These are phyloP conservation scores for Orbilia javanica DNA, from an alignment of 2,329 filamentous ascomycete species.

Conservation along the genomic window DNA sequence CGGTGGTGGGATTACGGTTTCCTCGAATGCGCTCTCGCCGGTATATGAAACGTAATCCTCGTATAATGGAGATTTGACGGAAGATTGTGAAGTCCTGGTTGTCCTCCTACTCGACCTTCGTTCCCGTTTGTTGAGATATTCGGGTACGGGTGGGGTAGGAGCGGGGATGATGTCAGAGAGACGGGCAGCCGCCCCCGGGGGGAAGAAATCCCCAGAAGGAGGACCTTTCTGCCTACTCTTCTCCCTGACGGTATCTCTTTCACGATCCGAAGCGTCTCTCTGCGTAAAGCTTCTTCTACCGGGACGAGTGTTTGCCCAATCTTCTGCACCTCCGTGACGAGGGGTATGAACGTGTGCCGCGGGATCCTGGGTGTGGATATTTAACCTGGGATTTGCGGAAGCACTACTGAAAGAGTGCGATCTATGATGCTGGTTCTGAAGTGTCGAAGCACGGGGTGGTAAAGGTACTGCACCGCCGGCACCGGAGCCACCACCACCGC, in stretches of 20 bases:
- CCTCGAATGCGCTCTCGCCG: constrained; percentile 50
- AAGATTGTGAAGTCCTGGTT: constrained; percentile 44
- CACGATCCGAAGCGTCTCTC: constrained; percentile 45
- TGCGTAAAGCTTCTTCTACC: constrained; percentile 46
- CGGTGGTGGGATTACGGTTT: constrained; percentile 37
- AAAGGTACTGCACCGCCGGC: constrained; percentile 19
- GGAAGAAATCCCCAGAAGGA: constrained; percentile 44
- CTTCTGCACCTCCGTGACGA: constrained; percentile 39
- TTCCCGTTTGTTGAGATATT: constrained; percentile 48
- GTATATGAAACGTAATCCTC: constrained; percentile 53
- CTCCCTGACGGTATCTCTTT: constrained; percentile 50
- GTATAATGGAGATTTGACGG: constrained; percentile 52
- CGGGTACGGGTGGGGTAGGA: constrained; percentile 53
- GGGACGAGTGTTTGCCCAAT: constrained; percentile 31
- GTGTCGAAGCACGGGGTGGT: constrained; percentile 36
- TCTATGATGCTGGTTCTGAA: constrained; percentile 56
- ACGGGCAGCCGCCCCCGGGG: constrained; percentile 48
- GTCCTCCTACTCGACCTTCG: constrained; percentile 38
- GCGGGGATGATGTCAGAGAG: constrained; percentile 56
- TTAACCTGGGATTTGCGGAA: constrained; percentile 42
- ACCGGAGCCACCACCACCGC: not conserved
- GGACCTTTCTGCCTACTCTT: constrained; percentile 50
- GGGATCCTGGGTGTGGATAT: constrained; percentile 41
- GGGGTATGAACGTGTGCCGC: constrained; percentile 43
- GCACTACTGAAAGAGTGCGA: constrained; percentile 53